These are phyloP conservation scores for Astrothelium subdiscretum DNA, from an alignment of 495 filamentous ascomycete genomes.

Conservation along the genomic window DNA sequence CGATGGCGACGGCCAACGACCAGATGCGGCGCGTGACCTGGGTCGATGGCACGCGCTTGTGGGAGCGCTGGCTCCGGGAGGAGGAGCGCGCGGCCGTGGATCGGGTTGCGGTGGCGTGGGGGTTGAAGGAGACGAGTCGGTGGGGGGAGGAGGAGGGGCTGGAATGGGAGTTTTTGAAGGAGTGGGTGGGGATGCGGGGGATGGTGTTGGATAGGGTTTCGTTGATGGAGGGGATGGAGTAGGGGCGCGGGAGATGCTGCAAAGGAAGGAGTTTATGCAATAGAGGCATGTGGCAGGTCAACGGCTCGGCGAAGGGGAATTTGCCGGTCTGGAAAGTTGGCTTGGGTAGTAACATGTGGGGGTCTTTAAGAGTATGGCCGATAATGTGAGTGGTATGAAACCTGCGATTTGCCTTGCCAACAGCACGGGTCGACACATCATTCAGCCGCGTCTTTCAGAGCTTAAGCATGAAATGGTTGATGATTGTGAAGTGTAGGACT, in stretches of 20 bases:
- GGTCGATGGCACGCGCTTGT: conserved; percentile 65
- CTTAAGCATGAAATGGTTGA: too few species aligned
- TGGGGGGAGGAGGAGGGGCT: conserved; percentile 82
- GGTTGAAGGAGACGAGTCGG: conserved; percentile 67
- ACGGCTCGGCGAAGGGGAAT: too few species aligned
- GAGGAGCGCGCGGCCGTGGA: conserved; percentile 87
- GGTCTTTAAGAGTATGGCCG: too few species aligned
- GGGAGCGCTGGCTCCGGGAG: conserved; percentile 81
- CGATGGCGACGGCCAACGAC: conserved; percentile 75
- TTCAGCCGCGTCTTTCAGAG: too few species aligned
- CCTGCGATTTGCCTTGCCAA: too few species aligned
- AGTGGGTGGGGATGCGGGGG: conserved; percentile 64
- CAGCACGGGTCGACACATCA: too few species aligned
- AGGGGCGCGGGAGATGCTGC: background rate
- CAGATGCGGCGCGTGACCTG: conserved; percentile 91
- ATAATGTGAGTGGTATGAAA: too few species aligned
- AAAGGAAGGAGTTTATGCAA: background rate
- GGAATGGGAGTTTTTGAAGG: conserved; percentile 74
- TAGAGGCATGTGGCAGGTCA: background rate
- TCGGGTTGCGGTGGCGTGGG: conserved; percentile 75
- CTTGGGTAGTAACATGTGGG: too few species aligned
- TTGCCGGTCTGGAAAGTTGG: too few species aligned
- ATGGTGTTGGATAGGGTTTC: conserved; percentile 84
- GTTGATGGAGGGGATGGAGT: conserved; percentile 87
- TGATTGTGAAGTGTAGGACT: too few species aligned